Evolutionary conservation across 306 rosid genomes (phyloP).

Genomic region (Gillenia trifoliata): DNA sequence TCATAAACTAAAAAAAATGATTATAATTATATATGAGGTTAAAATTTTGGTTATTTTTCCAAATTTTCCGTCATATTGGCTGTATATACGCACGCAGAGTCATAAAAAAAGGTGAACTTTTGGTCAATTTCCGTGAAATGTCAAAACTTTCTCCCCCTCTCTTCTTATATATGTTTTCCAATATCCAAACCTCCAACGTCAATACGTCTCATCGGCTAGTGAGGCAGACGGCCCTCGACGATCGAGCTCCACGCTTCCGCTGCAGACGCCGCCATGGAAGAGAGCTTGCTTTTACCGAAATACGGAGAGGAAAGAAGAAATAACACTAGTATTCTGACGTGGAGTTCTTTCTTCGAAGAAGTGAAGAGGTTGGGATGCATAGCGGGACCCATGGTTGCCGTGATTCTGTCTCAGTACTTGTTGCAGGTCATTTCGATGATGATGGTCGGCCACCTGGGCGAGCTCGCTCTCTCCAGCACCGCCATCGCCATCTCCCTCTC

Average conservation of each 20-base stretch:
- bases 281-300: conserved; percentile 19
- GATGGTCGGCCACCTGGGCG: conserved; percentile 54
- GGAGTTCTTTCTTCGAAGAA: conserved; percentile 31
- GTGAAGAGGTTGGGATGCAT: conserved; percentile 34
- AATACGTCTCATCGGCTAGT: too few species aligned
- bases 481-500: conserved; percentile 48
- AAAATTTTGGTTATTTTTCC: too few species aligned
- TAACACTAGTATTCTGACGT: conserved; percentile 6
- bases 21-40: too few species aligned
- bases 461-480: conserved; percentile 50
- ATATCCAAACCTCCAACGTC: background rate
- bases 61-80: background rate
- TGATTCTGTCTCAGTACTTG: conserved; percentile 35
- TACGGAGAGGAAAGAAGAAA: background rate
- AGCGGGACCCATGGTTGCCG: conserved; percentile 55
- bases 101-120: background rate
- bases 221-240: background rate
- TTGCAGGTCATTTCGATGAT: conserved; percentile 45
- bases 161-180: too few species aligned
- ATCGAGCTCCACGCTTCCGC: background rate
- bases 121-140: background rate
- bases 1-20: too few species aligned
- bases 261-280: conserved; percentile 23
- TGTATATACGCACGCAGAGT: background rate
- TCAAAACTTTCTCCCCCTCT: background rate